Conservation (phyloP, 2,329 filamentous ascomycete genomes). For the Aspergillus proliferans region DNA sequence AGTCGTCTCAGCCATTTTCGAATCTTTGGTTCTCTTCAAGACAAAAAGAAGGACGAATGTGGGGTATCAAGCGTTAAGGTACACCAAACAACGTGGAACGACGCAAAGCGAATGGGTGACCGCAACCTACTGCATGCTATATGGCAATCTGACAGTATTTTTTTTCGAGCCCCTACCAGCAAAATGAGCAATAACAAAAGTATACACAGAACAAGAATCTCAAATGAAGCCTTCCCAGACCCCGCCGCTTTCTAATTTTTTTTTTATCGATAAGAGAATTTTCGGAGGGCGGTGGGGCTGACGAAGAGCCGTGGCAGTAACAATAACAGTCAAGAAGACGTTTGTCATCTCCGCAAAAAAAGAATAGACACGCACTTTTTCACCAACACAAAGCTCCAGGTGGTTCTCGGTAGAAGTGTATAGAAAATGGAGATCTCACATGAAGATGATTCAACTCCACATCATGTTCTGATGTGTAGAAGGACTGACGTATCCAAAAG, state of each 20-base stretch:
- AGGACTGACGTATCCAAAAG: background rate
- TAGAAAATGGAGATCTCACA: background rate
- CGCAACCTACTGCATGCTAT: background rate
- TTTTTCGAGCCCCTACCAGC: background rate
- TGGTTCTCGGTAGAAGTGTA: background rate
- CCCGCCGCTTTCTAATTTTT: background rate
- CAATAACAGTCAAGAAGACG: background rate
- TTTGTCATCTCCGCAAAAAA: background rate
- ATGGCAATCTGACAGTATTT: background rate
- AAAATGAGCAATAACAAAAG: background rate
- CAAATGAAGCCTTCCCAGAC: background rate
- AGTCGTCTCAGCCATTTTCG: conserved; percentile 20
- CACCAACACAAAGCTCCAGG: background rate
- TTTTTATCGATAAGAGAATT: conserved; percentile 2
- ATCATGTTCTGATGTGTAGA: too few relatives aligned
- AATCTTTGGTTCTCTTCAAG: background rate
- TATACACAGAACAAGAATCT: too few relatives aligned
- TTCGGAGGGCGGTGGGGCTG: background rate
- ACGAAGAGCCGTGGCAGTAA: background rate
- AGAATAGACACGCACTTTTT: background rate
- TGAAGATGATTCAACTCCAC: too few relatives aligned
- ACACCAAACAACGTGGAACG: background rate
- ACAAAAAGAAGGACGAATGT: background rate
- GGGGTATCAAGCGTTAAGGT: background rate
- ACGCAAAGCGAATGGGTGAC: background rate